A percentile compares a stretch with the other conserved stretches of the same genome.
Conservation (phyloP, 305 asterid genomes). For the Solanum hybrid region DNA sequence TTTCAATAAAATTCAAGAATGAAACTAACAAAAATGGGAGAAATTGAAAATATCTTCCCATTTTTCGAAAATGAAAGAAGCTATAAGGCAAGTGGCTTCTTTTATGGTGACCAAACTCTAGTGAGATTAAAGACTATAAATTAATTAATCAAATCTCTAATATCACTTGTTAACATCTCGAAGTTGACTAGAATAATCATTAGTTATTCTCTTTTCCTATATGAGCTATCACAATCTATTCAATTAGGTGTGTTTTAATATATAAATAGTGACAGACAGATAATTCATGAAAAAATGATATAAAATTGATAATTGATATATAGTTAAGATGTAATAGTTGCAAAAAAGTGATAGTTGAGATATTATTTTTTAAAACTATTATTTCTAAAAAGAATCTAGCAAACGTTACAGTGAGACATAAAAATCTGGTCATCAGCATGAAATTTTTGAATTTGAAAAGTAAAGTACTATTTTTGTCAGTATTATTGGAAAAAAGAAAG, state of each 20-base stretch:
- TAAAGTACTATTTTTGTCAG: background rate
- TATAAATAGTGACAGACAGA: accelerated
- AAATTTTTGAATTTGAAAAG: background rate
- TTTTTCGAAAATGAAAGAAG: background rate
- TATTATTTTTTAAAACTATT: background rate
- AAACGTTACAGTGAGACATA: background rate
- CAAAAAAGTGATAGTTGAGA: too few relatives aligned
- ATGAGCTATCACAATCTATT: background rate
- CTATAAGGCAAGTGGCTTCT: background rate
- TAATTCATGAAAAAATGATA: background rate
- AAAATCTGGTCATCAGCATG: background rate
- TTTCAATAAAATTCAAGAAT: background rate
- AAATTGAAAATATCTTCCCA: background rate
- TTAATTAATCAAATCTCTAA: too few relatives aligned
- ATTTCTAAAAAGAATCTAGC: background rate
- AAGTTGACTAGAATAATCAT: background rate
- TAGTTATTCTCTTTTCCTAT: background rate
- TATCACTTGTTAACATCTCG: background rate
- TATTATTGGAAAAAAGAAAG: background rate
- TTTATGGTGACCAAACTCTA: background rate
- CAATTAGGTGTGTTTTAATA: background rate
- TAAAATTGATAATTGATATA: background rate
- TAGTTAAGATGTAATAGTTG: too few relatives aligned
- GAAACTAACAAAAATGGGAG: background rate
- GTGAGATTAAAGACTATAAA: background rate